A percentile compares a stretch with the other conserved stretches of the same genome.
Conservation (phyloP, 306 rosid species). For the Quercus gilva region DNA sequence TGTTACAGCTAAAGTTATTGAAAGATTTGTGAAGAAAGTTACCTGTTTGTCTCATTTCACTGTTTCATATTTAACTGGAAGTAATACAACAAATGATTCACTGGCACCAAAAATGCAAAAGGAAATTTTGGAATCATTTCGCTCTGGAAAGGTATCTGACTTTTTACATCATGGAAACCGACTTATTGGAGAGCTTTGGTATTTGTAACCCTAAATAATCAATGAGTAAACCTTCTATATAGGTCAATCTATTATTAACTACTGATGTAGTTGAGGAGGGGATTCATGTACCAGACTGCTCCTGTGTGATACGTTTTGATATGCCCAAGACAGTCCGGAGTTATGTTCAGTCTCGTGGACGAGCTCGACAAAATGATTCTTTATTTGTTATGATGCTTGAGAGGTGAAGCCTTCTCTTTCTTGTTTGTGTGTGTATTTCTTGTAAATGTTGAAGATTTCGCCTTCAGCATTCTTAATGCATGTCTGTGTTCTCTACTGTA, state of each 20-base stretch:
- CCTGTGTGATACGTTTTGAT: conserved; percentile 87
- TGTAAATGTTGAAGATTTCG: background rate
- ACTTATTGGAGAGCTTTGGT: conserved; percentile 5
- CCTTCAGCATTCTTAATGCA: background rate
- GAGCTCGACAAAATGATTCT: conserved; percentile 72
- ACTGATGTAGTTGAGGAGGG: conserved; percentile 98
- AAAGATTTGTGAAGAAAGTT: conserved; percentile 64
- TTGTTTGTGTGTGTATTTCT: conserved; percentile 4
- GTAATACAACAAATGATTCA: conserved; percentile 56
- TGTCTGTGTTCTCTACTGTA: background rate
- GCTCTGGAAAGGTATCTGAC: conserved; percentile 70
- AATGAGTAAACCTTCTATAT: conserved; percentile 28
- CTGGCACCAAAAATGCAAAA: conserved; percentile 65
- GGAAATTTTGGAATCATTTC: conserved; percentile 68
- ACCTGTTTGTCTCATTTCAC: conserved; percentile 58
- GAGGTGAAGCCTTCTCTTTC: conserved; percentile 52
- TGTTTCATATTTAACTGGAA: conserved; percentile 81
- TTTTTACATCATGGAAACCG: conserved; percentile 3
- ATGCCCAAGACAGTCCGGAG: conserved; percentile 86
- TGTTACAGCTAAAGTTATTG: conserved; percentile 72
- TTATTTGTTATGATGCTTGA: conserved; percentile 77
- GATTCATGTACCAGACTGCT: conserved; percentile 83
- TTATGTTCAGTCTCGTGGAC: conserved; percentile 90
- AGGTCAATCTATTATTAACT: conserved; percentile 87
- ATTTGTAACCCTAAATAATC: conserved; percentile 26